Percentiles rank a stretch among this genome's conserved stretches.
Evolutionary conservation across 2,329 filamentous ascomycete genomes (phyloP).

Genomic region (Colletotrichum destructivum): DNA sequence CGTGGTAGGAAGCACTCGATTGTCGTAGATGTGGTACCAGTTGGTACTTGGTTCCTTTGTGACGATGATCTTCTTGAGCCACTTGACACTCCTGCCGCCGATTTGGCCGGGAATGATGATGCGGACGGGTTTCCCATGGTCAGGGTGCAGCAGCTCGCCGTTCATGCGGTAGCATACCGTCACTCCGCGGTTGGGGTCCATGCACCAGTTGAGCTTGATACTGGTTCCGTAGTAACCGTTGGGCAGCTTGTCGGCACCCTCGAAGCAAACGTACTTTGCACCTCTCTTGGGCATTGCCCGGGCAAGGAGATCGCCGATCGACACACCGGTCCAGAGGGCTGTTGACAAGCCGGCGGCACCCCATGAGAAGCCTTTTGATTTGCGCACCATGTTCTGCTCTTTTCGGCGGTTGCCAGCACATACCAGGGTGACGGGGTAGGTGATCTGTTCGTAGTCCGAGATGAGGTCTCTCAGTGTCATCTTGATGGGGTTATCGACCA

Average conservation of each 20-base stretch:
- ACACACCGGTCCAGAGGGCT: constrained; percentile 87
- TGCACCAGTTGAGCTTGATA: constrained; percentile 88
- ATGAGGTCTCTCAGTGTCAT: constrained; percentile 82
- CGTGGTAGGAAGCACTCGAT: constrained; percentile 89
- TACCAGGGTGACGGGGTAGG: constrained; percentile 89
- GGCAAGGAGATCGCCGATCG: constrained; percentile 79
- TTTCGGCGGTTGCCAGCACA: constrained; percentile 94
- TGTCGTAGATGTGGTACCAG: constrained; percentile 97
- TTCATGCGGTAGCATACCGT: constrained; percentile 95
- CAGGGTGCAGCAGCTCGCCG: constrained; percentile 82
- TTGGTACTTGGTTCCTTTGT: constrained; percentile 87
- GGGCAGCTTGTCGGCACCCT: constrained; percentile 88
- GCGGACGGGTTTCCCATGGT: constrained; percentile 88
- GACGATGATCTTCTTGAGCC: constrained; percentile 86
- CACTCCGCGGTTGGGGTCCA: constrained; percentile 86
- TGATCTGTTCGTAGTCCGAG: constrained; percentile 83
- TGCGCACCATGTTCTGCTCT: constrained; percentile 91
- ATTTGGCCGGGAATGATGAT: constrained; percentile 92
- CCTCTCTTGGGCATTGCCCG: constrained; percentile 77
- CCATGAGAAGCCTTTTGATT: constrained; percentile 96
- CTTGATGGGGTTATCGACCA: constrained; percentile 83
- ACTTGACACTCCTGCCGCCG: constrained; percentile 93
- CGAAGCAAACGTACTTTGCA: constrained; percentile 90
- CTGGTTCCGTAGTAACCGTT: constrained; percentile 93
- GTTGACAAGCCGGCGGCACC: constrained; percentile 90